Base-by-base conservation (phyloP, 768 basidiomycete genomes). In the Mycena rebaudengoi region DNA sequence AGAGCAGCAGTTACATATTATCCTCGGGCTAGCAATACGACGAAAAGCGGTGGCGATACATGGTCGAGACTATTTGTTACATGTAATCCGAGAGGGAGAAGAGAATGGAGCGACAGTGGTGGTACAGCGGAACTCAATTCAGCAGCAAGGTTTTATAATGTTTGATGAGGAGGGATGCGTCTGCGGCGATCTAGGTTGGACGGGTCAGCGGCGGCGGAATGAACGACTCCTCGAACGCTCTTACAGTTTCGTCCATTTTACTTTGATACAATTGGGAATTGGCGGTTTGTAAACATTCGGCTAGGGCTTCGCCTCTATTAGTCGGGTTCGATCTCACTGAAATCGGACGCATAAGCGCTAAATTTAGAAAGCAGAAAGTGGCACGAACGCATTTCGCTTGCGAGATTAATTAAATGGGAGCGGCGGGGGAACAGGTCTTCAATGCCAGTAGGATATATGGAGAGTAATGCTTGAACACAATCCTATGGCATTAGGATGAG, bases 311-410 rank as follows among this genome's bases (percentile, higher is more conserved):
- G 32, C 75, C 64, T 23, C 81, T 76, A 51, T 61, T 59, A 23
- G 54, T 37, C 30, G 70, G 70, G 52, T 74, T 72, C 29, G 59
- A 37, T 61, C 71, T 66, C 37, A 79, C 76, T 82, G 65, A 63
- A 20, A 29, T 14, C 20, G 8, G 37, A 43, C 57, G 5, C 45
- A 29, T 32, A n/a, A 28, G n/a, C n/a, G n/a, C n/a, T n/a, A 45
- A 29, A 10, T 35, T 30, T 23, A 25, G 52, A 26, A 43, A 41
- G 37, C 28, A 25, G 16, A 11, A 43, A 26, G 37, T 10, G 16
- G 32, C 6, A 75, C 79, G 62, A 25, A 81, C 82, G 60, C 74
- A 77, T 79, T 60, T 74, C 72, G 58, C 78, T 79, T 29, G 79
- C 79, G 40, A 71, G 65, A 39, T 81, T 74, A 33, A 80, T 73